Base-by-base conservation (phyloP, 2,329 filamentous ascomycete genomes). In the Xylaria sp. region DNA sequence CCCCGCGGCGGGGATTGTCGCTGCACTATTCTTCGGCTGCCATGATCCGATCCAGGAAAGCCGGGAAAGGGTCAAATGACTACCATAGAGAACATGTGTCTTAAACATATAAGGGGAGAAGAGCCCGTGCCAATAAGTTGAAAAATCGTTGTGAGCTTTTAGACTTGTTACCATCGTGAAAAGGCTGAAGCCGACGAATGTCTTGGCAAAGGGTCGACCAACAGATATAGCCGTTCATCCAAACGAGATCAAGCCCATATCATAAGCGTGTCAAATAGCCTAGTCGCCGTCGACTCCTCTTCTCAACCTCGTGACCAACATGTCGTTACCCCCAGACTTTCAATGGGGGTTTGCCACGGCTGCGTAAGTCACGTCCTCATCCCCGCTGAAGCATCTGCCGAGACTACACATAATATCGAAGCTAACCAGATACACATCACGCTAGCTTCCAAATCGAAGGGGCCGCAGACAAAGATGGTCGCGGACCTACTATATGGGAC, bases 371-470 rank as follows among this genome's bases (percentile, higher is more conserved):
- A 31, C 59, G 14, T 40, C 57, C 9, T 43, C 14, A 17, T 15
- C 14, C 33, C 21, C 15, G 35, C 35, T 19, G 8, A n/a, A 37
- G 50, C 43, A 45, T 46, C 37, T 52, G 37, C 54, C 53, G 21
- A 61, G 23, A 43, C 35, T 14, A 31, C 28, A 21, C 37, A n/a
- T 17, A 7, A 33, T 25, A 45, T 17, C 14, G 12, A 46, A 46
- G 51, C 66, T 71, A 52, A 71, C 60, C 57, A 31, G 33, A 19
- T 45, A 31, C 64, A 61, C 68, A 55, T 71, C 69, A 57, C 57
- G 58, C 4, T 73, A 95, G 92, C 74, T 96, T 95, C 81, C 92
- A 96, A 76, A 91, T 96, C 70, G 92, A 96, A 81, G 92, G 92
- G 61, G 88, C 87, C 50, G 82, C 84, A 40, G 81, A 89, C 50